phyloP scores from a whole-genome alignment of 106 monocot species.

The Phalaenopsis aphrodite region DNA sequence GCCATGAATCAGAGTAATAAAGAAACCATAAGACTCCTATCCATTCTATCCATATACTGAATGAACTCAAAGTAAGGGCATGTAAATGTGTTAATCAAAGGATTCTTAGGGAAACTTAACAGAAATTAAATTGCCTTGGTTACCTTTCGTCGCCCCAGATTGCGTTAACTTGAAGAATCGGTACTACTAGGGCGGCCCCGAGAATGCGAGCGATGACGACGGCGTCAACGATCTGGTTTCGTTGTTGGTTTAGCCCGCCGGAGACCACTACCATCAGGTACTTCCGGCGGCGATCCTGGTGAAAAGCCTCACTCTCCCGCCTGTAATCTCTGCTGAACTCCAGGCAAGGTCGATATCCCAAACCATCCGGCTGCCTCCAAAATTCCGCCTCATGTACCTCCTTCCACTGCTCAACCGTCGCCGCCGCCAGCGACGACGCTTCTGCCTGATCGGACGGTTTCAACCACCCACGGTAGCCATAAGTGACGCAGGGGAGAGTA shows the following conservation, averaged over 20 bases:
- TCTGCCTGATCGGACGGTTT: background rate
- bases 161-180: slow-evolving; percentile 80
- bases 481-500: slow-evolving; percentile 36
- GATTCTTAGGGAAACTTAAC: background rate
- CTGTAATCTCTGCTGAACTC: slow-evolving; percentile 47
- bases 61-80: background rate
- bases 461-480: background rate
- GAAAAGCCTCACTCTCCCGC: slow-evolving; percentile 13
- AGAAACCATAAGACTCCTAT: background rate
- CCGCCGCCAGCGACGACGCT: background rate
- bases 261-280: slow-evolving; percentile 81
- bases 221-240: slow-evolving; percentile 89
- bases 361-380: slow-evolving; percentile 80
- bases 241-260: slow-evolving; percentile 89
- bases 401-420: background rate
- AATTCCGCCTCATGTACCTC: slow-evolving; percentile 25
- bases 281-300: slow-evolving; percentile 30
- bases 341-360: slow-evolving; percentile 64
- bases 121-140: background rate
- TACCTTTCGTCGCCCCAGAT: slow-evolving; percentile 95
- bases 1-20: background rate
- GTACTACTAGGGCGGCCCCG: slow-evolving; percentile 78
- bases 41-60: too few relatives aligned
- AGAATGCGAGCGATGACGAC: slow-evolving; percentile 88
- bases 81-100: background rate